Base-by-base conservation (phyloP, 768 basidiomycete genomes). In the Tubosaeta sp. region DNA sequence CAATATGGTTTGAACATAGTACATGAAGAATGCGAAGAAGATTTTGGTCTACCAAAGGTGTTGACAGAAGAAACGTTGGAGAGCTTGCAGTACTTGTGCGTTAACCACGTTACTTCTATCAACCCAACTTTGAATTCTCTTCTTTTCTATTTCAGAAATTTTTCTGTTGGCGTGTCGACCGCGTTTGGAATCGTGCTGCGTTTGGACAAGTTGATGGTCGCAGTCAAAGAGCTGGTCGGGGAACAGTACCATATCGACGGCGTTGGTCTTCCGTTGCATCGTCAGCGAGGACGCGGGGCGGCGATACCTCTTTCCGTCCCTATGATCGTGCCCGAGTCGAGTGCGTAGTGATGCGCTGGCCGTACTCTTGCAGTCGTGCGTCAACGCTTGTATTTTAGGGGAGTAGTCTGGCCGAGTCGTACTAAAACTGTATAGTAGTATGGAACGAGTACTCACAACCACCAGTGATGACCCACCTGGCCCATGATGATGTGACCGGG, bases 231-330 rank as follows among this genome's bases (percentile, higher is more conserved):
- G 66, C 72, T 93, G 40, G 87, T 93, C 1, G 90, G 90, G 2
- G 90, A 93, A 64, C 86, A 88, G 57, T 90, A 86, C 64, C 86
- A 91, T 62, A 87, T 92, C n/a, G 79, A 84, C 52, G 87, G 87
- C 0, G 66, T 87, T 16, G 83, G 77, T 34, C 55, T 48, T 49
- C 63, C 56, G 18, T n/a, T 58, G 44, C 49, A 70, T 53, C 58
- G 50, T 52, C 55, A 45, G 46, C 60, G 60, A 46, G 51, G 39
- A 47, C 48, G 24, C 0, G 67, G 65, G 11, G 57, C 66, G 25
- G 71, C 70, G 27, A 54, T 69, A 58, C 59, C 61, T 18, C 62
- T 68, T 18, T 67, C 69, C 14, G 34, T 35, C 4, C 13, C 25
- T 2, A 51, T 46, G 2, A 29, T 22, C 31, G 36, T 40, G 42